phyloP scores from a whole-genome alignment of 2,329 filamentous ascomycete species.

The Colletotrichum tofieldiae region DNA sequence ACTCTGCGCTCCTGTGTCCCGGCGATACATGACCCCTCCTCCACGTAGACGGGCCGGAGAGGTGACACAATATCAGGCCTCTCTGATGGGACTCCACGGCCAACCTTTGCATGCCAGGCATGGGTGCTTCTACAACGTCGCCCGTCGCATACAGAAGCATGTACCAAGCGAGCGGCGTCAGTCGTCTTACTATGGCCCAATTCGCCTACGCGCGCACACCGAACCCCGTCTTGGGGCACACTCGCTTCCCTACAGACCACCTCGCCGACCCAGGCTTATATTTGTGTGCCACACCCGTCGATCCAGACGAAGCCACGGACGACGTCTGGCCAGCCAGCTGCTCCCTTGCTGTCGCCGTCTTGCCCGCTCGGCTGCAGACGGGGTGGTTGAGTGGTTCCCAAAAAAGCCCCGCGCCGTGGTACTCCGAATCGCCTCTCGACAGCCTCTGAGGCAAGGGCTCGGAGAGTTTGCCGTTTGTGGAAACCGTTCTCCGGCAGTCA shows the following conservation, averaged over 20 bases:
- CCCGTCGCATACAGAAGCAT: conserved; percentile 1
- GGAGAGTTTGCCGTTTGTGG: conserved; percentile 29
- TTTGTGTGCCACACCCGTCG: conserved; percentile 21
- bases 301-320: neutral
- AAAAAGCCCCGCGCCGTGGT: conserved; percentile 20
- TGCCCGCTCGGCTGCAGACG: neutral
- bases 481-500: conserved; percentile 34
- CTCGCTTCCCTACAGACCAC: conserved; percentile 11
- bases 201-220: conserved; percentile 6
- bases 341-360: conserved; percentile 15
- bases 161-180: neutral
- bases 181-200: conserved; percentile 3
- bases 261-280: conserved; percentile 11
- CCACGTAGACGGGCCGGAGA: conserved; percentile 5
- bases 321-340: conserved; percentile 4
- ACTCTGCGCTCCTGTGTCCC: conserved; percentile 6
- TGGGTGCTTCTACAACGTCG: neutral
- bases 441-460: conserved; percentile 10
- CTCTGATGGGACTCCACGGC: conserved; percentile 23
- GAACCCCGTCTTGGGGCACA: conserved; percentile 9
- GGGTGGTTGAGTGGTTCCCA: conserved; percentile 20
- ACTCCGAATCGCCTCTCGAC: conserved; percentile 3
- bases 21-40: conserved; percentile 13
- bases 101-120: neutral
- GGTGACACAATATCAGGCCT: conserved; percentile 7